Evolutionary conservation across 306 rosid species (phyloP), one percentile per base, ranked within the genome.

Genomic region (Quercus engelmannii): DNA sequence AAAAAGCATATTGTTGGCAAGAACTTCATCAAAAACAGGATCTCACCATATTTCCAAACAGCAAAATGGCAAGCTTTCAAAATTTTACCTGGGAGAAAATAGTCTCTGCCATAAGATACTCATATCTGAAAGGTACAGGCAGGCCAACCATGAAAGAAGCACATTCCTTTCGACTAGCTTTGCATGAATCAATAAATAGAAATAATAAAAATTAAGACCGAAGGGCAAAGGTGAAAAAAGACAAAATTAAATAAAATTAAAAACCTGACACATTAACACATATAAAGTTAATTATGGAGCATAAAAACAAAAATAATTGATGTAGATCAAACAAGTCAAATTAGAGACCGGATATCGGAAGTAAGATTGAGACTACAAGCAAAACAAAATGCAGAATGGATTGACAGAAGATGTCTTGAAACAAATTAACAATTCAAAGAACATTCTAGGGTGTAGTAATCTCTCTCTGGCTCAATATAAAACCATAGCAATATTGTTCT

Each of bases 111-210:
- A 96, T 96, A 58, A 96, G 93, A 85, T 90, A 93, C 83, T 96
- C 99, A 18, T 93, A 96, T 89, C 99, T 87, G 87, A 96, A 96
- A 77, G 97, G 85, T 75, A 96, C 98, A 6, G 97, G 99, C 65
- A 96, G 88, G 68, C 99, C 92, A 86, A 89, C 99, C 96, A 96
- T 89, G 89, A 90, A 96, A 74, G 97, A 88, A 49, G 98, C 96
- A 75, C 99, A 96, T 89, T 96, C 99, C 91, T 93, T 96, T 77
- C 99, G 99, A 93, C 99, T 96, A 90, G 90, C 97, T 91, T 92
- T 92, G 90, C 98, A 92, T 74, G 82, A 94, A 94, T 28, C 88
- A 88, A 84, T 80, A 84, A 73, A 84, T 76, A 80, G 69, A 70
- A 55, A 74, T 14, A 62, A 82, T 74, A 84, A 86, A 81, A 76